These are phyloP conservation scores for Sclerotinia nivalis DNA, from an alignment of 2,329 filamentous ascomycete genomes.

Conservation along the genomic window DNA sequence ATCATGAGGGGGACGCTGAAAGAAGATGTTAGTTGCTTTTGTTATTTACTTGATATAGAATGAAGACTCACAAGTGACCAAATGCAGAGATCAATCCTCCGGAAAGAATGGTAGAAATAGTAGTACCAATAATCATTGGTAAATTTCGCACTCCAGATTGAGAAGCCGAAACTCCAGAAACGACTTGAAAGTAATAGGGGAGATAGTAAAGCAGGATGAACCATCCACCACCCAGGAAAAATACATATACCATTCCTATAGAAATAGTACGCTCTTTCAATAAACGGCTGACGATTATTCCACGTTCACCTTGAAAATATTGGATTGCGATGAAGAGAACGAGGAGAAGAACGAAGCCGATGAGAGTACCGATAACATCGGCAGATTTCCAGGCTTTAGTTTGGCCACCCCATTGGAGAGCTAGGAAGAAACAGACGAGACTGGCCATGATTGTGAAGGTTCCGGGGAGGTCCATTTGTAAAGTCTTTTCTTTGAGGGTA, in stretches of 20 bases:
- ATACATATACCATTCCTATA: slow-evolving; percentile 45
- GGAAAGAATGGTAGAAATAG: slow-evolving; percentile 42
- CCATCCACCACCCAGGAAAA: slow-evolving; percentile 48
- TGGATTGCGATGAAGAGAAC: slow-evolving; percentile 44
- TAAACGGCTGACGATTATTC: slow-evolving; percentile 53
- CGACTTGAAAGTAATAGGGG: slow-evolving; percentile 54
- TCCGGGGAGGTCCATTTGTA: slow-evolving; percentile 52
- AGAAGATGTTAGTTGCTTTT: not conserved
- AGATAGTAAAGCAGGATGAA: slow-evolving; percentile 51
- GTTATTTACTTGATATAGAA: too few relatives aligned
- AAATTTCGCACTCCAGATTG: slow-evolving; percentile 44
- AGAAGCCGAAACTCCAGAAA: slow-evolving; percentile 41
- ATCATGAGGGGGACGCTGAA: slow-evolving; percentile 42
- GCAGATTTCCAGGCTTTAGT: slow-evolving; percentile 47
- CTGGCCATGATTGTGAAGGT: slow-evolving; percentile 48
- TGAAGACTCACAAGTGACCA: slow-evolving; percentile 38
- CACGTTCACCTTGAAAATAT: slow-evolving; percentile 48
- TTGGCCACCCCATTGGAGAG: slow-evolving; percentile 51
- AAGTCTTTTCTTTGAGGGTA: slow-evolving; percentile 47
- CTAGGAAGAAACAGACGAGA: slow-evolving; percentile 49
- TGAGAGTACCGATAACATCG: slow-evolving; percentile 47
- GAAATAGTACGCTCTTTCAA: slow-evolving; percentile 48
- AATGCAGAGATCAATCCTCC: slow-evolving; percentile 41
- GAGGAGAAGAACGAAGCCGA: slow-evolving; percentile 43
- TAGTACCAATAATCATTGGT: slow-evolving; percentile 41